A percentile compares a stretch with the other conserved stretches of the same genome.
Conservation (phyloP, 768 basidiomycete species). For the Butyriboletus loyo region DNA sequence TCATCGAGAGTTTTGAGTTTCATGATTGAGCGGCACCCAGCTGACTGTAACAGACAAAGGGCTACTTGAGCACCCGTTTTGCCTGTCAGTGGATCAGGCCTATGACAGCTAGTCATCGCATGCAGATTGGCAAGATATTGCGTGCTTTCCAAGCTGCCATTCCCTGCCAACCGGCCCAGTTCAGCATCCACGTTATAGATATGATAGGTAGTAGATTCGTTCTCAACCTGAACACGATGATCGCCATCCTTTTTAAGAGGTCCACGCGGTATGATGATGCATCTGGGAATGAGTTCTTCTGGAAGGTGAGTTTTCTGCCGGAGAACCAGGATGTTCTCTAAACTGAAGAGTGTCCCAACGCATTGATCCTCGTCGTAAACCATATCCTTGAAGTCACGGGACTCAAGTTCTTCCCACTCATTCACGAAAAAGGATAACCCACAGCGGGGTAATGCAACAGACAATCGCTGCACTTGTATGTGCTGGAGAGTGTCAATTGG, state of each 20-base stretch:
- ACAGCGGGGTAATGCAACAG: constrained; percentile 34
- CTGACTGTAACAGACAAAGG: constrained; percentile 25
- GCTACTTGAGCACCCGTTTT: constrained; percentile 43
- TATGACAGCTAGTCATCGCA: constrained; percentile 35
- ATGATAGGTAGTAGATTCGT: background rate
- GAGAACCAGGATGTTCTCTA: constrained; percentile 33
- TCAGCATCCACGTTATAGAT: background rate
- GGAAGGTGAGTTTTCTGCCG: background rate
- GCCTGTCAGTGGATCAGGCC: constrained; percentile 41
- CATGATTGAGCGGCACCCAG: constrained; percentile 36
- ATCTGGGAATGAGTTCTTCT: background rate
- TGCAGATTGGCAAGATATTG: constrained; percentile 41
- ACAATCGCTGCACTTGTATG: background rate
- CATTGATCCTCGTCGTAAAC: constrained; percentile 37
- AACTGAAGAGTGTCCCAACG: constrained; percentile 40
- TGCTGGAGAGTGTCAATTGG: background rate
- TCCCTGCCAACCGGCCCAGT: constrained; percentile 17
- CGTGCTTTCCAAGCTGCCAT: constrained; percentile 17
- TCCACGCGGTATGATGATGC: background rate
- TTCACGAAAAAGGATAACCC: constrained; percentile 37
- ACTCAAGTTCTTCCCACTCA: constrained; percentile 30
- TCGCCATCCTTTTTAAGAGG: background rate
- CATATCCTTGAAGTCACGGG: constrained; percentile 37
- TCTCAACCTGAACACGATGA: background rate
- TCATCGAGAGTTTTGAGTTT: constrained; percentile 11